Evolutionary conservation across 148 eudicot species (phyloP).

Genomic region (Arbutus unedo): DNA sequence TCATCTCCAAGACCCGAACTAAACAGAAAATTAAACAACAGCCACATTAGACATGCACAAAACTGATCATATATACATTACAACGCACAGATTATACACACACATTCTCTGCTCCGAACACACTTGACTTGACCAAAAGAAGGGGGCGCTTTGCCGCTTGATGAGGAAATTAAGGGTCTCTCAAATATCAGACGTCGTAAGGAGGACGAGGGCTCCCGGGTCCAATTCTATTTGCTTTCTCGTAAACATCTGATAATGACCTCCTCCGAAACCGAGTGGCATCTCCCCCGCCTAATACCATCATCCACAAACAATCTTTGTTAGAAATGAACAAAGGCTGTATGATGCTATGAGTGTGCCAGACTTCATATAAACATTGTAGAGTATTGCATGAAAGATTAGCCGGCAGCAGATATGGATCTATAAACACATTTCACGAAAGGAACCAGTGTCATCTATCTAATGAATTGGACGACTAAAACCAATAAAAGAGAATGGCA

Average conservation of each 20-base stretch:
- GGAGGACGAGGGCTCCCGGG: slow-evolving; percentile 47
- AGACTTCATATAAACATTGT: not conserved
- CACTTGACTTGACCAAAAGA: not conserved
- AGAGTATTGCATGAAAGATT: not conserved
- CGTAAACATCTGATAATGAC: slow-evolving; percentile 38
- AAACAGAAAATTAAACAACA: not conserved
- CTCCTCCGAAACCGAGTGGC: slow-evolving; percentile 32
- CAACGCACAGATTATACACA: not conserved
- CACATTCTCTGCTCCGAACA: not conserved
- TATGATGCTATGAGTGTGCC: not conserved
- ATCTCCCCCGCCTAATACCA: slow-evolving; percentile 25
- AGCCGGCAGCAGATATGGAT: not conserved
- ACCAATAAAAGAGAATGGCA: not conserved
- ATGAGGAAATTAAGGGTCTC: not conserved
- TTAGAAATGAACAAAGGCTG: not conserved
- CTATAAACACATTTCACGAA: not conserved
- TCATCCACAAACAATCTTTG: not conserved
- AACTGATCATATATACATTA: not conserved
- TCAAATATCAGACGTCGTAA: slow-evolving; percentile 35
- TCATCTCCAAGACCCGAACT: not conserved
- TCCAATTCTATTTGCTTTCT: slow-evolving; percentile 40
- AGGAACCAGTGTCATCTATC: not conserved
- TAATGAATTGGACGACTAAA: not conserved
- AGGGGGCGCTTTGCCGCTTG: not conserved
- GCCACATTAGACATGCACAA: slow-evolving; percentile 1